Conservation (phyloP, 2,329 filamentous ascomycete genomes). For the Curvularia eragrostidis region DNA sequence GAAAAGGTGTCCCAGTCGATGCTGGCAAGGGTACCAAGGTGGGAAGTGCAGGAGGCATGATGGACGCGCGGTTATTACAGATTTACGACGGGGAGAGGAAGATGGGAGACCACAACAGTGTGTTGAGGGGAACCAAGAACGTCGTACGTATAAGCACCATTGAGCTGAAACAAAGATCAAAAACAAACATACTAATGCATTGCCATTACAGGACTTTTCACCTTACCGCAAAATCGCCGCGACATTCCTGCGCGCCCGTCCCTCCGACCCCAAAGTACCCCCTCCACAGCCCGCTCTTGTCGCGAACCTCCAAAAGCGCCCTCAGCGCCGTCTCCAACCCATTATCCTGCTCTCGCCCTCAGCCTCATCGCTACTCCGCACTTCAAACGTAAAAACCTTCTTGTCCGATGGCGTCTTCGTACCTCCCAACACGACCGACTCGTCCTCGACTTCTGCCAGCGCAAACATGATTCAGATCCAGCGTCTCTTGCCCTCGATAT, state of each 20-base stretch:
- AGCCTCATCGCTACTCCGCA: conserved; percentile 89
- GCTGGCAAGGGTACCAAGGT: conserved; percentile 45
- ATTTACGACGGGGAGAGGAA: conserved; percentile 92
- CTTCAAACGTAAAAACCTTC: conserved; percentile 95
- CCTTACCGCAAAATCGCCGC: conserved; percentile 86
- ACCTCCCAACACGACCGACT: conserved; percentile 69
- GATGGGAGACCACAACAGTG: conserved; percentile 91
- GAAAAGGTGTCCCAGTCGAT: conserved; percentile 52
- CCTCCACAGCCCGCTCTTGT: conserved; percentile 45
- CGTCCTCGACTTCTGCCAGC: conserved; percentile 62
- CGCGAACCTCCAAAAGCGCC: conserved; percentile 51
- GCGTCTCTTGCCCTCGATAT: conserved; percentile 73
- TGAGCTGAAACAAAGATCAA: background rate
- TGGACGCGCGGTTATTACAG: conserved; percentile 79
- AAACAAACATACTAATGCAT: conserved; percentile 20
- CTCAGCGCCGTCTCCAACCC: conserved; percentile 64
- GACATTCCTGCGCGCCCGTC: conserved; percentile 69
- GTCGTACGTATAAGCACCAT: conserved; percentile 65
- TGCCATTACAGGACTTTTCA: conserved; percentile 77
- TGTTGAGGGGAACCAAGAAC: conserved; percentile 84
- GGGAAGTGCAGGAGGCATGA: conserved; percentile 53
- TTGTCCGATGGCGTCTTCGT: conserved; percentile 83
- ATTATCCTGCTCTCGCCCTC: conserved; percentile 98
- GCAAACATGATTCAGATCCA: conserved; percentile 83
- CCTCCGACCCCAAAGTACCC: conserved; percentile 49